Base-by-base conservation (phyloP, 805 yeast species). In the Debaryomyces tyrocola region DNA sequence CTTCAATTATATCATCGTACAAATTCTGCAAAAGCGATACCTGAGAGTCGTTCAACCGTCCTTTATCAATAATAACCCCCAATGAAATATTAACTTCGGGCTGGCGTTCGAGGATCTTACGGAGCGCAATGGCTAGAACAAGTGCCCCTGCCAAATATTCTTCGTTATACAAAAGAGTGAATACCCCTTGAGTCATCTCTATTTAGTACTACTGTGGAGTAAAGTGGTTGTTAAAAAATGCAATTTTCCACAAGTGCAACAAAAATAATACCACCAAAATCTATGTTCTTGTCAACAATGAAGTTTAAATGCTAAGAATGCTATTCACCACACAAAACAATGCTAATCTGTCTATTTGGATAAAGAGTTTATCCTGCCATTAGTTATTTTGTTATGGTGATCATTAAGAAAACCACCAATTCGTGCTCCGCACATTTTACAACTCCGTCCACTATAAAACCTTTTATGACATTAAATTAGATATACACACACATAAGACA, bases 71-170 rank as follows among this genome's bases (percentile, higher is more conserved):
- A 28, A 73, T 53, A 3, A 73, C 48, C n/a, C 68, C 74, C 31
- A 64, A 53, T 34, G 46, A 49, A 18, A 58, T 47, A 24, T 49
- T 37, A 5, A 20, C 28, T 37, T 40, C 34, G 8, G 40, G 35
- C n/a, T 42, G 33, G 35, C 33, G 20, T 10, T 40, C 29, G 43
- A 48, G 33, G 51, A 61, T 49, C 18, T 56, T 54, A 27, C 53
- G 54, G 10, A 63, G 28, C 4, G 58, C 61, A 7, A 76, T 51
- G 17, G 79, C 85, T 33, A 82, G 58, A 1, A 80, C 78, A 28
- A 81, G 63, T 0, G 82, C 79, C 15, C 87, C 87, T 1, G 85
- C 82, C 20, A 82, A 59, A 58, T 82, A 82, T 33, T 71, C 70
- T 14, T 75, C 62, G 20, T 78, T 69, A 58, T 77, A 82, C 27